Conservation (phyloP, 225 moss, liverwort and hornwort species). For the Thuidium tamariscinum region DNA sequence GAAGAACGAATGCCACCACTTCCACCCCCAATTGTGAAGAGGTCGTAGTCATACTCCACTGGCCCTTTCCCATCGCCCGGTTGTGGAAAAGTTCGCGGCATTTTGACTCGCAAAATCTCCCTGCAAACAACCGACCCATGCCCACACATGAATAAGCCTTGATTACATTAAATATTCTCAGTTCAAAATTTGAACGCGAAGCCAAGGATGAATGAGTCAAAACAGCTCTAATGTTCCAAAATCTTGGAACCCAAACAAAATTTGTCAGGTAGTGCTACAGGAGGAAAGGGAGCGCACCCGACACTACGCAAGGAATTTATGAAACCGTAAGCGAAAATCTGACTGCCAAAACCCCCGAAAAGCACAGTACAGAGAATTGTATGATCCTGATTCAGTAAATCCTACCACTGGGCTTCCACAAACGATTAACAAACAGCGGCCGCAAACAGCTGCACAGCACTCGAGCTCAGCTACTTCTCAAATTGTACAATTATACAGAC, state of each 20-base stretch:
- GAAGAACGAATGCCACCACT: conserved; percentile 79
- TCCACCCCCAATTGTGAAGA: conserved; percentile 81
- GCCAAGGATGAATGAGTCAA: background rate
- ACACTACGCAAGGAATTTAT: background rate
- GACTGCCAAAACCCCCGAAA: background rate
- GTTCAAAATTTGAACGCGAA: background rate
- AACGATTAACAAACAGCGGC: background rate
- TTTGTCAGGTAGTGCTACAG: background rate
- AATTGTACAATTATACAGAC: background rate
- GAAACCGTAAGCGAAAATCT: background rate
- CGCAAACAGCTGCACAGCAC: background rate
- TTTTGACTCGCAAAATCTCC: background rate
- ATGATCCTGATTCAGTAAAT: background rate
- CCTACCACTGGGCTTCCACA: background rate
- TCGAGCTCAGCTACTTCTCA: background rate
- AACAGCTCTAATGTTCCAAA: background rate
- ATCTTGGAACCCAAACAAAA: background rate
- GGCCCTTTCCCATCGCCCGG: background rate
- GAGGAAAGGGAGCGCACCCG: no score
- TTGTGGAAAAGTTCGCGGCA: conserved; percentile 35
- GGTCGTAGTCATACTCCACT: conserved; percentile 56
- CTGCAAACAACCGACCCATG: background rate
- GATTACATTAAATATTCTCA: background rate
- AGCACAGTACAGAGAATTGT: no score
- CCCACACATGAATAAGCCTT: background rate